Conservation (phyloP, 345 rosid genomes). For the Jatropha curcas region DNA sequence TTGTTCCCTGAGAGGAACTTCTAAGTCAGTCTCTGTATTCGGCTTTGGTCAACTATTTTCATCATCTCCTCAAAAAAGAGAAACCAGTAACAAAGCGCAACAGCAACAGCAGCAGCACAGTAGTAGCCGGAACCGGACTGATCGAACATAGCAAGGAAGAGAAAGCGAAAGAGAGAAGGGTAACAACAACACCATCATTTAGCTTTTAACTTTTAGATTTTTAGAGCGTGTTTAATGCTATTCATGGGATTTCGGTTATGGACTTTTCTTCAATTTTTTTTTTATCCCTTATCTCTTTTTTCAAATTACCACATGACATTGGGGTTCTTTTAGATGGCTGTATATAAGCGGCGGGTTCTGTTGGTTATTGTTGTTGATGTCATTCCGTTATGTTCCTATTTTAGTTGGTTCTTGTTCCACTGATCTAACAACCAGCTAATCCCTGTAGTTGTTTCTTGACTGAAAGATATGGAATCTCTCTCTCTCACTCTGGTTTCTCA, state of each 20-base stretch:
- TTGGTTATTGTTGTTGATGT: conserved; percentile 1
- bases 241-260: background rate
- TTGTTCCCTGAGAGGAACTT: conserved; percentile 29
- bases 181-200: conserved; percentile 1
- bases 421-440: conserved; percentile 5
- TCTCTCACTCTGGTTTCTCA: no score
- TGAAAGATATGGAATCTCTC: conserved; percentile 23
- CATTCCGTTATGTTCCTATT: background rate
- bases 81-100: conserved; percentile 11
- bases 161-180: background rate
- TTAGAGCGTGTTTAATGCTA: background rate
- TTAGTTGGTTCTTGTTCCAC: background rate
- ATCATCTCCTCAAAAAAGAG: conserved; percentile 33
- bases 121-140: conserved; percentile 7
- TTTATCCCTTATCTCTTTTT: background rate
- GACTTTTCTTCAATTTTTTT: background rate
- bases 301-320: conserved; percentile 3
- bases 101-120: conserved; percentile 14
- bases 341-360: conserved; percentile 15
- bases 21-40: conserved; percentile 31
- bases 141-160: conserved; percentile 9
- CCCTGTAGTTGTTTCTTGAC: conserved; percentile 14
- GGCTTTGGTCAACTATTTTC: conserved; percentile 34
- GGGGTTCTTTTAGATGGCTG: conserved; percentile 4
- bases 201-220: background rate